These are phyloP conservation scores for Pelargonium myrrhifolium DNA, from an alignment of 441 rosid species.

Conservation along the genomic window DNA sequence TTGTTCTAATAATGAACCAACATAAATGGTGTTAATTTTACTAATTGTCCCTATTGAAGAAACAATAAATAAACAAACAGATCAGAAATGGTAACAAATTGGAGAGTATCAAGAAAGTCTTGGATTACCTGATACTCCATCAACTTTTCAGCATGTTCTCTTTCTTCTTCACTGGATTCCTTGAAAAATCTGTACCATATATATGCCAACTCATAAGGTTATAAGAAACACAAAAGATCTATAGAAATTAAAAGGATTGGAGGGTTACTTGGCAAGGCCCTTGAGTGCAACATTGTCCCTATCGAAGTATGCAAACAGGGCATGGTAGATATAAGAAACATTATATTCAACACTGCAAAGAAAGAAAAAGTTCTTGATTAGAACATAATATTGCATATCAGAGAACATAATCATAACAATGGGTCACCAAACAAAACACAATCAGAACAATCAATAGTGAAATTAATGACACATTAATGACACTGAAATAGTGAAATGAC, in stretches of 20 bases:
- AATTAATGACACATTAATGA: no score
- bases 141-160: constrained; percentile 82
- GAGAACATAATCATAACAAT: no score
- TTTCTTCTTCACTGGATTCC: constrained; percentile 93
- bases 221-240: neutral
- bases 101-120: no score
- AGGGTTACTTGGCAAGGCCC: constrained; percentile 74
- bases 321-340: constrained; percentile 83
- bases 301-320: constrained; percentile 85
- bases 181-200: constrained; percentile 57
- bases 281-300: constrained; percentile 83
- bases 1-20: constrained; percentile 35
- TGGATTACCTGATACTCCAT: constrained; percentile 80
- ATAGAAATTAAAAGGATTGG: neutral
- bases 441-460: no score
- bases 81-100: no score
- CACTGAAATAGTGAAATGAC: no score
- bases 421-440: no score
- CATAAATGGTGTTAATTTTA: neutral
- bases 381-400: neutral
- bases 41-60: no score
- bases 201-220: neutral
- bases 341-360: constrained; percentile 78
- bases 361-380: neutral
- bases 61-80: no score